These are phyloP conservation scores for Pachysandra terminalis DNA, from an alignment of 164 flowering plant species.

Conservation along the genomic window DNA sequence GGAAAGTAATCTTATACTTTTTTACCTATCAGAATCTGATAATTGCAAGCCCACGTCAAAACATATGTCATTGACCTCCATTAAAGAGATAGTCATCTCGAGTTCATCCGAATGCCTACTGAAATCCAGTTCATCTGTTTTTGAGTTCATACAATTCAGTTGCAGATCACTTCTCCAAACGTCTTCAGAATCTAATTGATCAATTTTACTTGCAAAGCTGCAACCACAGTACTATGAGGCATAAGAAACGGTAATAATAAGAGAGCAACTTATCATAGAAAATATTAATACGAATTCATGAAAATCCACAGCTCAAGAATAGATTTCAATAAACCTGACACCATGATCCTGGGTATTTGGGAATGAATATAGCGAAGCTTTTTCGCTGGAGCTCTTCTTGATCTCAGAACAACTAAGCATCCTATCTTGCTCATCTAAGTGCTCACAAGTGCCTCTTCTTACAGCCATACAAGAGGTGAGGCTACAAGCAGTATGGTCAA, in stretches of 20 bases:
- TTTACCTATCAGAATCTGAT: constrained; percentile 14
- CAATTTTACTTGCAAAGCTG: constrained; percentile 14
- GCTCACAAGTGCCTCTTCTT: constrained; percentile 1
- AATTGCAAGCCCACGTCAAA: neutral
- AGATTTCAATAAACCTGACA: constrained; percentile 22
- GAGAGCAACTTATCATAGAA: neutral
- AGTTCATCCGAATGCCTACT: constrained; percentile 4
- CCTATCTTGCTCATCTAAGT: constrained; percentile 16
- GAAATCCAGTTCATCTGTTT: constrained; percentile 11
- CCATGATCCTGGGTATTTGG: constrained; percentile 16
- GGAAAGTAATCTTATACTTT: neutral
- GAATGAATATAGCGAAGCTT: constrained; percentile 7
- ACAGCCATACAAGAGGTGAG: neutral
- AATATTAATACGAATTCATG: neutral
- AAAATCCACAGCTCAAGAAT: neutral
- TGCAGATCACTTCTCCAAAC: constrained; percentile 14
- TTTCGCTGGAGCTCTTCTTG: constrained; percentile 12
- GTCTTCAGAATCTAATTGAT: constrained; percentile 23
- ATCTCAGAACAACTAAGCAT: constrained; percentile 13
- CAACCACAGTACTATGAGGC: neutral
- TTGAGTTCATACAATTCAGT: constrained; percentile 6
- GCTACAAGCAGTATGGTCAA: constrained; percentile 16
- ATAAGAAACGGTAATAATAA: constrained; percentile 1
- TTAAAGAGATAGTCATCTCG: neutral
- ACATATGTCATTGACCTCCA: constrained; percentile 3